phyloP scores from a whole-genome alignment of 352 stramenopile genomes.

The Pythium angustatum region DNA sequence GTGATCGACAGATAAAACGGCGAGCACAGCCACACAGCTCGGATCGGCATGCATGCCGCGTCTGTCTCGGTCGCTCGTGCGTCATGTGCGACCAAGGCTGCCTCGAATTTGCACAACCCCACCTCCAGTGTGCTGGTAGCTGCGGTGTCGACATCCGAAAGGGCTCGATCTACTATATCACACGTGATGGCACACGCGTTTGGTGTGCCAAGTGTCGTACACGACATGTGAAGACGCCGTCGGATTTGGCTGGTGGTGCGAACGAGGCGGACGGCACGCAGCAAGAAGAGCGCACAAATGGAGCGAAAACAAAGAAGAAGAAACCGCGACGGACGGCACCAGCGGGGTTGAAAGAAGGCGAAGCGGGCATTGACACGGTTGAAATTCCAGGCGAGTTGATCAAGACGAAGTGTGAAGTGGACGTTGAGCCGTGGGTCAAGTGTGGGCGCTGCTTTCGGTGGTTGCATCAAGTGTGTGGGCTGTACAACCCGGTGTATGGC shows the following conservation, averaged over 20 bases:
- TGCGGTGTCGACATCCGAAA: constrained; percentile 82
- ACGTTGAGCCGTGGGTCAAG: constrained; percentile 82
- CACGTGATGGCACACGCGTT: constrained; percentile 74
- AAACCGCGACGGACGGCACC: background rate
- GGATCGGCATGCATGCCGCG: constrained; percentile 50
- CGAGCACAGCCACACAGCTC: constrained; percentile 28
- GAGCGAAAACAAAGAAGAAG: constrained; percentile 24
- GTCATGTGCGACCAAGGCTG: constrained; percentile 76
- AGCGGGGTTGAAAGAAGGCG: constrained; percentile 3
- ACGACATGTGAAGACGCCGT: constrained; percentile 34
- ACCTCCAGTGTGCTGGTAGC: constrained; percentile 72
- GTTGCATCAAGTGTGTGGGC: constrained; percentile 92
- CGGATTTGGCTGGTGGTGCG: constrained; percentile 23
- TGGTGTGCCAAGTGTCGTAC: constrained; percentile 78
- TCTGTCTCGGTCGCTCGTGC: constrained; percentile 71
- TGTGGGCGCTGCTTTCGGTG: constrained; percentile 74
- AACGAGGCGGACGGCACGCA: constrained; percentile 9
- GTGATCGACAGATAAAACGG: constrained; percentile 43
- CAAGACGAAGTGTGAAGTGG: constrained; percentile 67
- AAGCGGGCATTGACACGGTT: constrained; percentile 41
- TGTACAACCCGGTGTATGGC: constrained; percentile 88
- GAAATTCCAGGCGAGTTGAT: constrained; percentile 56
- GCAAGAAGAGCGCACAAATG: constrained; percentile 1
- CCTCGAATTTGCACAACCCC: constrained; percentile 54
- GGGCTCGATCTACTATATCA: constrained; percentile 71